Percentiles rank a stretch among this genome's conserved stretches.
Evolutionary conservation across 1,139 yeast genomes (phyloP).

Genomic region (Yamadazyma diospyri): DNA sequence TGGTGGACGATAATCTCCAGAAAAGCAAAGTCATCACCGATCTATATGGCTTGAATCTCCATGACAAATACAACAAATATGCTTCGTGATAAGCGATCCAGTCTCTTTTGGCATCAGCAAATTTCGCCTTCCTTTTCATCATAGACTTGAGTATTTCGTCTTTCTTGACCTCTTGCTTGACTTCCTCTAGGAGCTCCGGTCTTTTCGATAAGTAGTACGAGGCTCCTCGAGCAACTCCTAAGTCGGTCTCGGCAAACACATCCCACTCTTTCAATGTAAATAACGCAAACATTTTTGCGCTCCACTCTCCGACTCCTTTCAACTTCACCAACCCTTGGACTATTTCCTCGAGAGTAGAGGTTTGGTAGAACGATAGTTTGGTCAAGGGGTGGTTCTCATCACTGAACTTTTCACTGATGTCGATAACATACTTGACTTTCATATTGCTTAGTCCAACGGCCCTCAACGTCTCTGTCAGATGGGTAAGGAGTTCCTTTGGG

Average conservation of each 20-base stretch:
- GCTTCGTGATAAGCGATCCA: conserved; percentile 66
- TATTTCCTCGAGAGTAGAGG: conserved; percentile 43
- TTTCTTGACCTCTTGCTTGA: conserved; percentile 30
- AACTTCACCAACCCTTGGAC: conserved; percentile 52
- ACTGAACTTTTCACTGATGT: conserved; percentile 57
- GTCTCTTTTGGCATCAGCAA: conserved; percentile 44
- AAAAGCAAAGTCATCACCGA: conserved; percentile 66
- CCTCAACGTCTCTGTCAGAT: conserved; percentile 47
- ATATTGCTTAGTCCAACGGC: conserved; percentile 67
- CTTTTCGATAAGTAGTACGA: conserved; percentile 57
- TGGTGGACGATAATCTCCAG: conserved; percentile 68
- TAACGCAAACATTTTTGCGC: conserved; percentile 81
- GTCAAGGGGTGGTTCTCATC: conserved; percentile 36
- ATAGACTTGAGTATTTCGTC: conserved; percentile 27
- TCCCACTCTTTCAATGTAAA: conserved; percentile 67
- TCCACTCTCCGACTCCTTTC: conserved; percentile 89
- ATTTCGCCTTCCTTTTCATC: conserved; percentile 35
- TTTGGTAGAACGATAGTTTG: conserved; percentile 32
- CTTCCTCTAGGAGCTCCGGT: conserved; percentile 45
- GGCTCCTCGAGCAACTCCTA: conserved; percentile 83
- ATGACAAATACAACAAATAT: conserved; percentile 53
- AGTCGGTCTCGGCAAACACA: conserved; percentile 74
- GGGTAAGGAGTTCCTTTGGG: conserved; percentile 44
- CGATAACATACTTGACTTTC: conserved; percentile 62
- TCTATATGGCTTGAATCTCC: conserved; percentile 61